Percentiles rank a stretch among this genome's conserved stretches.
Evolutionary conservation across 345 rosid genomes (phyloP).

Genomic region (Lepidium didymum): DNA sequence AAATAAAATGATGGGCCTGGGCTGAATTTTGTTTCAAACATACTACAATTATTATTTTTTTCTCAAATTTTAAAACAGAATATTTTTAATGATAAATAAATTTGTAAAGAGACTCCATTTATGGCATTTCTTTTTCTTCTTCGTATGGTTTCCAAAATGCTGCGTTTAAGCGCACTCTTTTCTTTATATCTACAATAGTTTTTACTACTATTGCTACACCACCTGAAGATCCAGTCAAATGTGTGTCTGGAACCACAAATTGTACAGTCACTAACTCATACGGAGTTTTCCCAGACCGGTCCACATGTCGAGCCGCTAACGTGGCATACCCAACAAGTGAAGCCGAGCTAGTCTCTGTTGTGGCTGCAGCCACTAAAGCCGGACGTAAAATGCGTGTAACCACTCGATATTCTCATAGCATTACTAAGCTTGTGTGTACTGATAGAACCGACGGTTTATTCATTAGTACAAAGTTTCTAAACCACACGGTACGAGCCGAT

Average conservation of each 20-base stretch:
- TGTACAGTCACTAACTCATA: slow-evolving; percentile 77
- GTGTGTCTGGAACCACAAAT: slow-evolving; percentile 31
- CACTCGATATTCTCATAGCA: slow-evolving; percentile 65
- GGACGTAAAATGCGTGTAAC: slow-evolving; percentile 59
- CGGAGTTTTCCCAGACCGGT: slow-evolving; percentile 66
- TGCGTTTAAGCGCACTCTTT: slow-evolving; percentile 5
- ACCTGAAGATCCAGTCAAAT: slow-evolving; percentile 61
- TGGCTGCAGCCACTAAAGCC: slow-evolving; percentile 45
- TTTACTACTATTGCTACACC: slow-evolving; percentile 34
- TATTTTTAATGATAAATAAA: background rate
- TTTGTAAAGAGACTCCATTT: background rate
- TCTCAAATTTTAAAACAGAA: background rate
- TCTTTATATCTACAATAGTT: slow-evolving; percentile 19
- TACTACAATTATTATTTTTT: background rate
- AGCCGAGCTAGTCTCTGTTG: slow-evolving; percentile 42
- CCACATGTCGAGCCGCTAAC: slow-evolving; percentile 49
- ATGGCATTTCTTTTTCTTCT: background rate
- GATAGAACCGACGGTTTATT: slow-evolving; percentile 54
- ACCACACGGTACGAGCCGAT: slow-evolving; percentile 29
- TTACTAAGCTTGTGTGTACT: slow-evolving; percentile 63
- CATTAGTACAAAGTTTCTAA: slow-evolving; percentile 61
- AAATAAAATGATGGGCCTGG: background rate
- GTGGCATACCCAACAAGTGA: slow-evolving; percentile 57
- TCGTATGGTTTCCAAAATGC: background rate
- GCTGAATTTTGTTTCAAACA: background rate